phyloP scores from a whole-genome alignment of 2,329 filamentous ascomycete species.

The Coniella lustricola region DNA sequence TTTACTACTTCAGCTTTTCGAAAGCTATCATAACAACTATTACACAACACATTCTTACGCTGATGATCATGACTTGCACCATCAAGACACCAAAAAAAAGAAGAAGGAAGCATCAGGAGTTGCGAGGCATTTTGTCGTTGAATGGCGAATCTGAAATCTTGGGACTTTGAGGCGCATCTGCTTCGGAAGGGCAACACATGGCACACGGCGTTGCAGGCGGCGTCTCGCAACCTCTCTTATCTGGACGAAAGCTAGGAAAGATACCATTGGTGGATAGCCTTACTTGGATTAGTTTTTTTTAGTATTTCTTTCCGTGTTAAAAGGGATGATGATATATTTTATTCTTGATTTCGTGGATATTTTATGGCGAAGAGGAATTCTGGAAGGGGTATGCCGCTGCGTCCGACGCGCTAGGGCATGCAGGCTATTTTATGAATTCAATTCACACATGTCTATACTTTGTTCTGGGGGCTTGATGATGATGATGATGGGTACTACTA shows the following conservation, averaged over 20 bases:
- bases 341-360: not conserved
- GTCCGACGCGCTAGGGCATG: not conserved
- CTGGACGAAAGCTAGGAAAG: conserved; percentile 11
- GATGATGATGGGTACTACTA: too few species aligned
- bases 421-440: too few species aligned
- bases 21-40: not conserved
- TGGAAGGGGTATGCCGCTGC: not conserved
- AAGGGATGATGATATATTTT: not conserved
- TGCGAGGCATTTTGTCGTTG: conserved; percentile 1
- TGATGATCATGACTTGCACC: conserved; percentile 17
- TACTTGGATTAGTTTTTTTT: not conserved
- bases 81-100: conserved; percentile 5
- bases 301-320: not conserved
- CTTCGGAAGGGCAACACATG: conserved; percentile 7
- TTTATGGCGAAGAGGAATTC: not conserved
- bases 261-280: conserved; percentile 9
- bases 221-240: conserved; percentile 11
- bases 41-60: not conserved
- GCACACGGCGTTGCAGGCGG: conserved; percentile 17
- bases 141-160: conserved; percentile 1
- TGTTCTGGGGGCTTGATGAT: not conserved
- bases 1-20: not conserved
- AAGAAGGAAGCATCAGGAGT: conserved; percentile 9
- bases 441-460: not conserved
- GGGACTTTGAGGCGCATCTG: not conserved